phyloP scores from a whole-genome alignment of 1,139 yeast genomes.

The Scheffersomyces titani region DNA sequence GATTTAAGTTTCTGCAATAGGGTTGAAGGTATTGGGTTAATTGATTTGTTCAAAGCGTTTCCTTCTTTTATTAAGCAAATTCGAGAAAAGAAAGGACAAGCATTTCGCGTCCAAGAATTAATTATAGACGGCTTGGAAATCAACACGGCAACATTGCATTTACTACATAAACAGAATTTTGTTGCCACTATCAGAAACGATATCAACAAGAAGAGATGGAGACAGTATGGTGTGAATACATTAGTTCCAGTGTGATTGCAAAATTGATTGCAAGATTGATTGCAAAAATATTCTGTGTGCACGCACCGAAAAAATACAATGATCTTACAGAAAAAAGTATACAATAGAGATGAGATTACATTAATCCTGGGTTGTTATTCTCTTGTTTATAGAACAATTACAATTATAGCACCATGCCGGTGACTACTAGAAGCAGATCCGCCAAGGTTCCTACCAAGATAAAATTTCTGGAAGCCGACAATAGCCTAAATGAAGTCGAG shows the following conservation, averaged over 20 bases:
- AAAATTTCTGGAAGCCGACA: slow-evolving; percentile 19
- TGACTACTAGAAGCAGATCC: slow-evolving; percentile 19
- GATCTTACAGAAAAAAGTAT: neutral
- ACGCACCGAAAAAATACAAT: neutral
- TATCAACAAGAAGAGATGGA: slow-evolving; percentile 32
- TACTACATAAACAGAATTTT: slow-evolving; percentile 20
- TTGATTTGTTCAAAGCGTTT: slow-evolving; percentile 28
- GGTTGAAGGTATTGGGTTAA: slow-evolving; percentile 43
- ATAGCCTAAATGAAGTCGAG: slow-evolving; percentile 8
- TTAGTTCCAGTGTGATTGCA: slow-evolving; percentile 13
- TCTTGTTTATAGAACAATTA: neutral
- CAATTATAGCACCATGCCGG: slow-evolving; percentile 14
- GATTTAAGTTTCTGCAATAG: slow-evolving; percentile 40
- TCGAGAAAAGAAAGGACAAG: slow-evolving; percentile 1
- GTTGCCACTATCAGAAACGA: slow-evolving; percentile 27
- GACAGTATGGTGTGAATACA: slow-evolving; percentile 37
- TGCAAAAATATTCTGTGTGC: neutral
- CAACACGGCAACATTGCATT: slow-evolving; percentile 29
- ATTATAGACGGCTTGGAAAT: slow-evolving; percentile 39
- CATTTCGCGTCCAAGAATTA: slow-evolving; percentile 21
- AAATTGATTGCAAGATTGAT: neutral
- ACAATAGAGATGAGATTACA: neutral
- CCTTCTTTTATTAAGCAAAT: slow-evolving; percentile 7
- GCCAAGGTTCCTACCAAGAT: slow-evolving; percentile 15
- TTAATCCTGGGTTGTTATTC: neutral